Base-by-base conservation (phyloP, 768 basidiomycete species). In the Boletellus ananiceps region DNA sequence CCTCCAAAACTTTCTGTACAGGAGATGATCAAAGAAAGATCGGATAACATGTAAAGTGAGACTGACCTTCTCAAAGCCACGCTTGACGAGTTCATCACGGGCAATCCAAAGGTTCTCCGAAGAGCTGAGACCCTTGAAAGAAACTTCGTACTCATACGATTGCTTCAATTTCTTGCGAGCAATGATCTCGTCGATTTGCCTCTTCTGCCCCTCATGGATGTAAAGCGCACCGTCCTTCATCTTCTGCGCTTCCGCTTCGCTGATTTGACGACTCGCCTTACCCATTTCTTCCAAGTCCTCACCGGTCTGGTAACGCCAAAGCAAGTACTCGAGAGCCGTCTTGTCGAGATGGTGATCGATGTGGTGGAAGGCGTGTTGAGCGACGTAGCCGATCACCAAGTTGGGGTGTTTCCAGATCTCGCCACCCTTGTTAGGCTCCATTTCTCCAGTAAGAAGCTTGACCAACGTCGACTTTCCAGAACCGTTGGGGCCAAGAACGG, bases 241-340 rank as follows among this genome's bases (percentile, higher is more conserved):
- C 84, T 93, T 95, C 76, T 89, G 71, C 54, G 75, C 72, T 71
- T 97, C 94, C 68, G 88, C 93, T 47, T 86, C 91, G 54, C 80
- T 75, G 69, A 97, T 89, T 71, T 85, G 78, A 57, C 92, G 88
- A 70, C 71, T 84, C 50, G 90, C 93, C 82, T 96, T 97, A 73
- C 73, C 74, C 83, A 97, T 81, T 77, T 96, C 94, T 75, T 97
- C 94, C 68, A 96, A 73, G 78, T 97, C 94, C 72, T 97, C 94
- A 70, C 94, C 94, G 51, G 94, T 97, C 81, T 97, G 94, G 84
- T 96, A 97, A 74, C 94, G 93, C 94, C 94, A 97, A 58, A 97
- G 76, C 91, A 97, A 93, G 81, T 97, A 97, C 76, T 97, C 94
- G 61, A 97, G 85, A 43, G 94, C 91, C 13, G 94, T 97, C 81